These are phyloP conservation scores for Prunus kanzakura DNA, from an alignment of 306 rosid genomes.

Conservation along the genomic window DNA sequence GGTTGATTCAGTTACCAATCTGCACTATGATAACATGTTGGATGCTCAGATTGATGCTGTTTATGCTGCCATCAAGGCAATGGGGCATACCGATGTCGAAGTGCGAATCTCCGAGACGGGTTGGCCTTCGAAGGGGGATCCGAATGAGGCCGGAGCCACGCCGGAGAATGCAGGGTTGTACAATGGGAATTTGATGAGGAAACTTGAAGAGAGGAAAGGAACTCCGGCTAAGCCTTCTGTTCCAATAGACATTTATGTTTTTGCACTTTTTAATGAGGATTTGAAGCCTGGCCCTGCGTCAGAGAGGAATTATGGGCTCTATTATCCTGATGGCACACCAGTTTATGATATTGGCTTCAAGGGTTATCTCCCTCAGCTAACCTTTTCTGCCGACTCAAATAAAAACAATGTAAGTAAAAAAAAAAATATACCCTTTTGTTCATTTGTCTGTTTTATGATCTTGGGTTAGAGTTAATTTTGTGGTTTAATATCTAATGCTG, in stretches of 20 bases:
- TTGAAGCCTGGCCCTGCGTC: constrained; percentile 72
- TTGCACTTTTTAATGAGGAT: constrained; percentile 85
- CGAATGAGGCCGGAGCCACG: constrained; percentile 67
- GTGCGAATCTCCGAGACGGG: constrained; percentile 85
- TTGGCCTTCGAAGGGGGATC: constrained; percentile 88
- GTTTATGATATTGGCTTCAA: constrained; percentile 71
- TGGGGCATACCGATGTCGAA: constrained; percentile 63
- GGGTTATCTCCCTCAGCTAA: constrained; percentile 50
- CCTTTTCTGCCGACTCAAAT: constrained; percentile 37
- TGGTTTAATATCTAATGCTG: constrained; percentile 5
- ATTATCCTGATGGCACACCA: constrained; percentile 68
- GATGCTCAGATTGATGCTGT: constrained; percentile 89
- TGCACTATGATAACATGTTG: constrained; percentile 84
- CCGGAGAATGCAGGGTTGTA: constrained; percentile 65
- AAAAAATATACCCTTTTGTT: too few species aligned
- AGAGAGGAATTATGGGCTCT: constrained; percentile 88
- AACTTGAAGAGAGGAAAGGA: constrained; percentile 48
- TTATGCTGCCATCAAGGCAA: constrained; percentile 61
- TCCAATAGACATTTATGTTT: constrained; percentile 71
- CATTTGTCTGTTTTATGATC: background rate
- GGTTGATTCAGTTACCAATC: constrained; percentile 57
- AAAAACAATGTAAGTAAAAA: constrained; percentile 39
- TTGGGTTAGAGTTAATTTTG: background rate
- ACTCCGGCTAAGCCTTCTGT: constrained; percentile 79
- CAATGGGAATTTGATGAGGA: constrained; percentile 59